Percentiles rank a stretch among this genome's conserved stretches.
phyloP scores from a whole-genome alignment of 176 grass and related monocot species.

The Typha latifolia region DNA sequence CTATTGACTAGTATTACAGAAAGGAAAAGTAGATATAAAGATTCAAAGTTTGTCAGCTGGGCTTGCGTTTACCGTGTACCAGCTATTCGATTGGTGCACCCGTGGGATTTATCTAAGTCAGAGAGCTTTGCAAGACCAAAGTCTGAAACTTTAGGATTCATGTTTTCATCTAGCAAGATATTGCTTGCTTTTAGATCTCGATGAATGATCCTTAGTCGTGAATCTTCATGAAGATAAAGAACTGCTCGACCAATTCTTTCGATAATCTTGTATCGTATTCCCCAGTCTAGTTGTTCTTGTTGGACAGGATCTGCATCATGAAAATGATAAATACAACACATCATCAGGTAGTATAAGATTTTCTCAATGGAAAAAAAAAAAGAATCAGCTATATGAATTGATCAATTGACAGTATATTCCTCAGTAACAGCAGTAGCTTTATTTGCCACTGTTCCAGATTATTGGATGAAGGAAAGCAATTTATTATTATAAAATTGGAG shows the following conservation, averaged over 20 bases:
- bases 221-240: conserved; percentile 17
- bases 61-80: conserved; percentile 9
- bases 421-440: too few species aligned
- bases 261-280: neutral
- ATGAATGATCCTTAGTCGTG: conserved; percentile 4
- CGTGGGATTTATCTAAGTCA: neutral
- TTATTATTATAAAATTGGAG: too few species aligned
- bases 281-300: conserved; percentile 20
- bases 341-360: too few species aligned
- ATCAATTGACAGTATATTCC: too few species aligned
- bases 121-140: conserved; percentile 16
- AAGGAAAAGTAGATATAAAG: too few species aligned
- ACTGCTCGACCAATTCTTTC: conserved; percentile 7
- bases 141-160: conserved; percentile 13
- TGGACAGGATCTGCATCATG: conserved; percentile 20
- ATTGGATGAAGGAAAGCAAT: too few species aligned
- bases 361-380: neutral
- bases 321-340: too few species aligned
- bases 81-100: neutral
- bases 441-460: too few species aligned
- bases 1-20: neutral
- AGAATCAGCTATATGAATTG: neutral
- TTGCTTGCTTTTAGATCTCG: conserved; percentile 14
- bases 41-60: too few species aligned
- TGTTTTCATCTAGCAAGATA: conserved; percentile 2